phyloP scores from a whole-genome alignment of 192 early-diverging fungal species.

The Chytriomyces sp. region DNA sequence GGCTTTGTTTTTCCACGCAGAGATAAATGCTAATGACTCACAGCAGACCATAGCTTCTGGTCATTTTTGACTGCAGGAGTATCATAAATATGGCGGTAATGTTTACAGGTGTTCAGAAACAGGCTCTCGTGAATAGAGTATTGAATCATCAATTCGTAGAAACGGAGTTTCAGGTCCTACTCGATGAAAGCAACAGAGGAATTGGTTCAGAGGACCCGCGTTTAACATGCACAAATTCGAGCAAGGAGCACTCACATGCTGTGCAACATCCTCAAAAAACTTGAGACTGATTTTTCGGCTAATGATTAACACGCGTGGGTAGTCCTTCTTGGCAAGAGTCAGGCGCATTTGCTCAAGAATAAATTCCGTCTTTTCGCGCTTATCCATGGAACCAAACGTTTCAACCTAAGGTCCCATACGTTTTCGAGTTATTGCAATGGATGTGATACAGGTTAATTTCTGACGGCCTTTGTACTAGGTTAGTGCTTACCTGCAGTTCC shows the following conservation, averaged over 20 bases:
- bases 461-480: neutral
- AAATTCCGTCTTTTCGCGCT: constrained; percentile 98
- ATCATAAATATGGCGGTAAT: constrained; percentile 89
- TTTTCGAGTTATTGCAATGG: neutral
- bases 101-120: constrained; percentile 90
- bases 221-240: neutral
- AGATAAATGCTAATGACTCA: constrained; percentile 25
- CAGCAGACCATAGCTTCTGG: constrained; percentile 74
- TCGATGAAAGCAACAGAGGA: neutral
- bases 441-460: neutral
- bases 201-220: neutral
- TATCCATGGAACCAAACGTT: constrained; percentile 99
- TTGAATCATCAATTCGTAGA: constrained; percentile 95
- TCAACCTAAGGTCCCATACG: constrained; percentile 68
- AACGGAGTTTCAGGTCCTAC: constrained; percentile 92
- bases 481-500: constrained; percentile 77
- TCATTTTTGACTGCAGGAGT: constrained; percentile 82
- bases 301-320: constrained; percentile 88
- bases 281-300: constrained; percentile 94
- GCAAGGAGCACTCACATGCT: constrained; percentile 66
- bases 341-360: constrained; percentile 99
- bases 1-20: neutral
- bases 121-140: constrained; percentile 89
- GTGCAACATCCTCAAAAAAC: constrained; percentile 85
- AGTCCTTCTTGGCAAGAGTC: constrained; percentile 91